These are phyloP conservation scores for Lentinus brumalis DNA, from an alignment of 768 basidiomycete genomes.

Conservation along the genomic window DNA sequence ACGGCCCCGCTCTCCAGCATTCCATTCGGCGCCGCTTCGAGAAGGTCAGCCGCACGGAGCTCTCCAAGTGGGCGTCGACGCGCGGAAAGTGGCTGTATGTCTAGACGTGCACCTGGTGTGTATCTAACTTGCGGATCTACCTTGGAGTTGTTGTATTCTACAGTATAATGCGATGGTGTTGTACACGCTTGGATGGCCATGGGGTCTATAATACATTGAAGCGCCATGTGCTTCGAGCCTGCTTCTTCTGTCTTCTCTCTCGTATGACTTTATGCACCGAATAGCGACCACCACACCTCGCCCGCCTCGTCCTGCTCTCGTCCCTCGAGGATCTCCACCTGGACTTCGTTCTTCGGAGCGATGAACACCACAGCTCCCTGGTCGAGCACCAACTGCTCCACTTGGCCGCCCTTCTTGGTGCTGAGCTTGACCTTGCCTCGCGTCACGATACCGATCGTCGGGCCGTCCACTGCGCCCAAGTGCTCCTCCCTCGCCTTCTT, in stretches of 20 bases:
- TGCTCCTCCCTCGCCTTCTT: conserved; percentile 11
- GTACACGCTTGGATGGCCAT: neutral
- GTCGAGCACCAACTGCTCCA: conserved; percentile 19
- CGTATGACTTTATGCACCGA: conserved; percentile 8
- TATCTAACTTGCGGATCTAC: neutral
- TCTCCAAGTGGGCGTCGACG: conserved; percentile 54
- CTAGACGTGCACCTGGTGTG: conserved; percentile 23
- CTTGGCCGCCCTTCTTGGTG: conserved; percentile 3
- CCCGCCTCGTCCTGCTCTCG: conserved; percentile 15
- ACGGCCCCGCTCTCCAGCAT: conserved; percentile 18
- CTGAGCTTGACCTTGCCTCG: conserved; percentile 18
- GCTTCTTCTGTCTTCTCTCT: neutral
- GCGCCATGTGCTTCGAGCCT: neutral
- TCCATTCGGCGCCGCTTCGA: conserved; percentile 44
- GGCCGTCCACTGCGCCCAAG: conserved; percentile 19
- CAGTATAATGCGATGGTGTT: neutral
- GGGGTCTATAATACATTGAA: neutral
- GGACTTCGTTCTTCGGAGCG: conserved; percentile 22
- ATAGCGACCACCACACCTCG: conserved; percentile 31
- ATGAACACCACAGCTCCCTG: conserved; percentile 28
- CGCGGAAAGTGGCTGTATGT: conserved; percentile 67
- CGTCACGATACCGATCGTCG: conserved; percentile 30
- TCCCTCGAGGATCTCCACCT: conserved; percentile 18
- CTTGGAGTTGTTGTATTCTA: neutral
- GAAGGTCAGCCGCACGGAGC: conserved; percentile 39